Percentiles rank a stretch among this genome's conserved stretches.
Evolutionary conservation across 495 filamentous ascomycete genomes (phyloP).

Genomic region (Penicillium longicatenatum): DNA sequence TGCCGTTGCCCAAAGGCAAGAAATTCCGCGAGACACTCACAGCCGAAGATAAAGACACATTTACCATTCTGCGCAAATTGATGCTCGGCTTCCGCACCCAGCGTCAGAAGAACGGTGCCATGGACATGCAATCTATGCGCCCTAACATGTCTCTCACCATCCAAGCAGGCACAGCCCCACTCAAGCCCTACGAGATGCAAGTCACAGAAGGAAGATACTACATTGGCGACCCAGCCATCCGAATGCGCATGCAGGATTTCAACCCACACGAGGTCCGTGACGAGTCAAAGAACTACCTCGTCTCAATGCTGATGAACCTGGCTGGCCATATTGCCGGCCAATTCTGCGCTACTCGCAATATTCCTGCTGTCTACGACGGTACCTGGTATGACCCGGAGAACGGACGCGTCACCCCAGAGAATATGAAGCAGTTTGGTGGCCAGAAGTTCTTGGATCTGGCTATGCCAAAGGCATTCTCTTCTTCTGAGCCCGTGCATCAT

Average conservation of each 20-base stretch:
- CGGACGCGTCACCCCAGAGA: constrained; percentile 39
- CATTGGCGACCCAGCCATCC: constrained; percentile 58
- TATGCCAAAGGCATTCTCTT: constrained; percentile 53
- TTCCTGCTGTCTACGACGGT: constrained; percentile 78
- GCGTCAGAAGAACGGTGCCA: constrained; percentile 43
- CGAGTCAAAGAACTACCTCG: constrained; percentile 43
- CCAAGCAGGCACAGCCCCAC: constrained; percentile 24
- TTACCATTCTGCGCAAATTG: constrained; percentile 43
- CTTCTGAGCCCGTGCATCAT: constrained; percentile 54
- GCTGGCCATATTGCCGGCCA: constrained; percentile 70
- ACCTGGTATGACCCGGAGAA: constrained; percentile 62
- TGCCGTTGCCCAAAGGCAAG: constrained; percentile 9
- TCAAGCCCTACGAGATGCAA: constrained; percentile 33
- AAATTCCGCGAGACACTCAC: constrained; percentile 27
- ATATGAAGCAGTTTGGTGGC: constrained; percentile 36
- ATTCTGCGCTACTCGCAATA: constrained; percentile 73
- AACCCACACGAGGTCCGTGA: constrained; percentile 46
- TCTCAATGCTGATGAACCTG: constrained; percentile 73
- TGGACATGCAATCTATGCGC: constrained; percentile 30
- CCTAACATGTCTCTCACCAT: constrained; percentile 34
- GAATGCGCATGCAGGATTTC: constrained; percentile 28
- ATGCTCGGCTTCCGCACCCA: constrained; percentile 43
- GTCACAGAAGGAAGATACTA: constrained; percentile 36
- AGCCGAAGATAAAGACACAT: constrained; percentile 40
- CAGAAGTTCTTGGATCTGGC: constrained; percentile 33